Evolutionary conservation across 768 basidiomycete genomes (phyloP), one percentile per base, ranked within the genome.

Genomic region (Tremella fuciformis): DNA sequence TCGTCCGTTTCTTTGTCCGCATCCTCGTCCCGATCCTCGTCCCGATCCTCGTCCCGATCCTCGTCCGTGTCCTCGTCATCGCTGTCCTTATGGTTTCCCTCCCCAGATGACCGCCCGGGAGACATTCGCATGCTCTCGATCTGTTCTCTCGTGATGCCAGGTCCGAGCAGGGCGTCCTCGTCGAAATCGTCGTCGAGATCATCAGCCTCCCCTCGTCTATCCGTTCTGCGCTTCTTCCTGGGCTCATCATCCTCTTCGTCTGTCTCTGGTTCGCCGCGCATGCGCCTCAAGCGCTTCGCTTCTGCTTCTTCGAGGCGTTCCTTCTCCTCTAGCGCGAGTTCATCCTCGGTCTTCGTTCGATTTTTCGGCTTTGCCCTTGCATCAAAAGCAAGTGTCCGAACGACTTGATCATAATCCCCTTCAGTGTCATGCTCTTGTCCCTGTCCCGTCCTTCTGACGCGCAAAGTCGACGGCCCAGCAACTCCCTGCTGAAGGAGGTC

Each of bases 271-370:
- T 56, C 83, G 3, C 96, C 96, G 50, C 87, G 76, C 93, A 97
- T 96, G 21, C 96, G 84, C 66, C 85, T 80, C 49, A 86, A 75
- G 25, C 96, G 82, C 63, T 81, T 82, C 66, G 83, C 81, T 78
- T 99, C 96, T 1, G 89, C 89, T 75, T 85, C 87, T 78, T 93
- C 88, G 54, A 99, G 77, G 3, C 83, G 81, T 65, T 89, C 88
- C 67, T 90, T 92, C 70, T 88, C 89, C 61, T 94, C 91, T 60
- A 87, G 59, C 3, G 92, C 93, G 25, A 91, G 69, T 70, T 99
- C 96, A 68, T 97, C 91, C 68, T 96, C 94, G 0, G 93, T 97
- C 80, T 96, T 97, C 25, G 90, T 92, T 55, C 96, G 80, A 74
- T 99, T 89, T 72, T 91, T 96, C 0, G 96, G 88, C 63, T 92